Percentiles rank a stretch among this genome's conserved stretches.
These are phyloP conservation scores for Veloboletus limbatus DNA, from an alignment of 1,284 basidiomycete species.

Conservation along the genomic window DNA sequence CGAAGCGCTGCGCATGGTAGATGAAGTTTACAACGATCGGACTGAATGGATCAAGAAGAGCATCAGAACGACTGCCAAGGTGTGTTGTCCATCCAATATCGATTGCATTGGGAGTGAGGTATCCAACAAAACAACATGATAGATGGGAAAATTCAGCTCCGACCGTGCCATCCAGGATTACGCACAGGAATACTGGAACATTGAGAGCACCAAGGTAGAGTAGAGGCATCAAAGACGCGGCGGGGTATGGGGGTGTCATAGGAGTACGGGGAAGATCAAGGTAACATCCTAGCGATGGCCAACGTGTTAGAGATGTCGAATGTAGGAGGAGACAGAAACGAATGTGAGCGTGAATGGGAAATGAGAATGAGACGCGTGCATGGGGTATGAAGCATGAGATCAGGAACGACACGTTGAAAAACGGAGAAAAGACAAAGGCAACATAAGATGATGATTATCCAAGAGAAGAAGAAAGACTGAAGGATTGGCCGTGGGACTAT, in stretches of 20 bases:
- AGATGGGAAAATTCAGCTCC: slow-evolving; percentile 95
- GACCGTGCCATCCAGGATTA: slow-evolving; percentile 90
- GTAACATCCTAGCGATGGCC: slow-evolving; percentile 11
- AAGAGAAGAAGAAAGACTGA: background rate
- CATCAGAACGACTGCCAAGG: slow-evolving; percentile 79
- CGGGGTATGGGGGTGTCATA: slow-evolving; percentile 8
- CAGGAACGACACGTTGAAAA: too few species aligned
- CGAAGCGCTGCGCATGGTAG: slow-evolving; percentile 78
- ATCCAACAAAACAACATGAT: slow-evolving; percentile 18
- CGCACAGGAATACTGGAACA: slow-evolving; percentile 78
- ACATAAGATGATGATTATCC: slow-evolving; percentile 3
- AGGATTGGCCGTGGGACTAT: background rate
- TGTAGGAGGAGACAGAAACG: slow-evolving; percentile 1
- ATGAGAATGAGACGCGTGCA: too few species aligned
- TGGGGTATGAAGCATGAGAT: background rate
- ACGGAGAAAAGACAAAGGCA: too few species aligned
- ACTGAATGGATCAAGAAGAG: slow-evolving; percentile 90
- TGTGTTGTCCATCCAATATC: slow-evolving; percentile 28
- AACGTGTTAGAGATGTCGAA: slow-evolving; percentile 6
- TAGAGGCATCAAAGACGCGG: slow-evolving; percentile 5
- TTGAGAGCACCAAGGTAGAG: slow-evolving; percentile 46
- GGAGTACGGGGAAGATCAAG: slow-evolving; percentile 10
- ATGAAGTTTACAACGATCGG: slow-evolving; percentile 78
- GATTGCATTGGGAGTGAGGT: slow-evolving; percentile 10
- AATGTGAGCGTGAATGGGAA: slow-evolving; percentile 1